These are phyloP conservation scores for Pythium phragmiticola DNA, from an alignment of 352 stramenopile species.

Conservation along the genomic window DNA sequence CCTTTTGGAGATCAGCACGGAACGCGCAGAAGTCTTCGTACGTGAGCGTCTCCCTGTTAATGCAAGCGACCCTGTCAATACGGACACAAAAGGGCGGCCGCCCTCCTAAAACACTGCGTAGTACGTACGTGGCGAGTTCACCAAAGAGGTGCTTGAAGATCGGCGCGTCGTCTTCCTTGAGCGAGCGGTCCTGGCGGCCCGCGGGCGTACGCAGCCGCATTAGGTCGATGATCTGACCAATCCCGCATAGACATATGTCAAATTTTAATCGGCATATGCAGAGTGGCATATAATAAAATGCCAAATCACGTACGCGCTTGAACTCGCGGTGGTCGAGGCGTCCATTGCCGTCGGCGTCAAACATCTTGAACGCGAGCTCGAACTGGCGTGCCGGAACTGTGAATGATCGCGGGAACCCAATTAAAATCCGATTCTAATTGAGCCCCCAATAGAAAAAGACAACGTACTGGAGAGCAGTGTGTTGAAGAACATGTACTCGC, in stretches of 20 bases:
- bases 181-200: slow-evolving; percentile 72
- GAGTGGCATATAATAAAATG: background rate
- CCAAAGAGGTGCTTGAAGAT: slow-evolving; percentile 88
- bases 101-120: background rate
- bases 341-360: slow-evolving; percentile 82
- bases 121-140: slow-evolving; percentile 58
- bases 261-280: too few species aligned
- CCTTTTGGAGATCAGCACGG: slow-evolving; percentile 65
- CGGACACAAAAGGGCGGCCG: background rate
- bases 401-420: background rate
- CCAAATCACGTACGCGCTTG: slow-evolving; percentile 52
- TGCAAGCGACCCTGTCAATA: background rate
- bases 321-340: slow-evolving; percentile 83
- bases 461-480: slow-evolving; percentile 82
- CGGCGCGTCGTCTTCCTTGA: slow-evolving; percentile 72
- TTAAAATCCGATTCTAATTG: background rate
- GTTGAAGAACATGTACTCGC: slow-evolving; percentile 90
- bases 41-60: slow-evolving; percentile 63
- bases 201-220: slow-evolving; percentile 78
- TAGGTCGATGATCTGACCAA: slow-evolving; percentile 75
- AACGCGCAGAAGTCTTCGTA: slow-evolving; percentile 83
- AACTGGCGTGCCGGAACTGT: slow-evolving; percentile 84
- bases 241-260: background rate
- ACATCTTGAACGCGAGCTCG: slow-evolving; percentile 90
- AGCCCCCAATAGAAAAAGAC: background rate